Percentiles rank a stretch among this genome's conserved stretches.
Conservation (phyloP, 1,284 basidiomycete species). For the Calocybe gambosa region DNA sequence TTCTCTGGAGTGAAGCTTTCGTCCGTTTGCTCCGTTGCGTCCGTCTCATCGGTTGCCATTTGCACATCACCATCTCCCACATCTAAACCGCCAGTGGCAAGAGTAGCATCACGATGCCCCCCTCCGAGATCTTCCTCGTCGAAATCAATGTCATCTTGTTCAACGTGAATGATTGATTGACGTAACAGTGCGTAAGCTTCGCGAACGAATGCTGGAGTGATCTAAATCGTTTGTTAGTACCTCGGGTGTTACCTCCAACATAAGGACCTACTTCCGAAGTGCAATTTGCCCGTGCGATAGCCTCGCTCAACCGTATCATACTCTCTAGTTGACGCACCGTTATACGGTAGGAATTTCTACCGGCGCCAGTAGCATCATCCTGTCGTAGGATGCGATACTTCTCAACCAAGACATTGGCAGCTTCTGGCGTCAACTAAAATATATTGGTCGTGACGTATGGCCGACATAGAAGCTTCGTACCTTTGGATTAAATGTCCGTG, state of each 20-base stretch:
- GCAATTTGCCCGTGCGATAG: conserved; percentile 96
- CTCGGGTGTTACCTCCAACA: background rate
- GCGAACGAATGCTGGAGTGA: conserved; percentile 88
- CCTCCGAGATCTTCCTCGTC: conserved; percentile 85
- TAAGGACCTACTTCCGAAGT: conserved; percentile 60
- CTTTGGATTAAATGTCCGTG: conserved; percentile 95
- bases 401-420: conserved; percentile 90
- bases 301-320: conserved; percentile 96
- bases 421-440: conserved; percentile 81
- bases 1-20: conserved; percentile 45
- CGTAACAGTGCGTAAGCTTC: conserved; percentile 93
- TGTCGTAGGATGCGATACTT: conserved; percentile 92
- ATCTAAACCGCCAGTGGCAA: conserved; percentile 26
- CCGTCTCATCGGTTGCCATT: conserved; percentile 55
- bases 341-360: conserved; percentile 91
- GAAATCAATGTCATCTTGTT: conserved; percentile 97
- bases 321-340: conserved; percentile 95
- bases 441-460: background rate
- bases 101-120: conserved; percentile 36
- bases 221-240: conserved; percentile 37
- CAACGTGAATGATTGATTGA: conserved; percentile 98
- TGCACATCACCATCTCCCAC: conserved; percentile 55
- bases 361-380: conserved; percentile 85
- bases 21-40: conserved; percentile 54
- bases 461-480: conserved; percentile 33